A percentile compares a stretch with the other conserved stretches of the same genome.
phyloP scores from a whole-genome alignment of 495 filamentous ascomycete genomes.

The Penicillium silybi region DNA sequence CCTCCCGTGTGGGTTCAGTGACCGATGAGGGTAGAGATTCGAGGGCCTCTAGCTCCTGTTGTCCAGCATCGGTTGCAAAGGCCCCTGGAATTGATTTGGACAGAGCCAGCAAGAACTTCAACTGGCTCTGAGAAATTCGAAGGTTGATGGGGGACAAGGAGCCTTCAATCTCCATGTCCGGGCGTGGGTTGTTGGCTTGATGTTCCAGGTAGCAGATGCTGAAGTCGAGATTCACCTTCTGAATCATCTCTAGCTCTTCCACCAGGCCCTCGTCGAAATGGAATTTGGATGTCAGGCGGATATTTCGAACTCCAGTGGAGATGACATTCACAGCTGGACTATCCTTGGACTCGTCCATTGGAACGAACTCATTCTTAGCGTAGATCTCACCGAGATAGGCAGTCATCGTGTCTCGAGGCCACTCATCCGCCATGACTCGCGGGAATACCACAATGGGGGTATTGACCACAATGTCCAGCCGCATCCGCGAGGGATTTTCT shows the following conservation, averaged over 20 bases:
- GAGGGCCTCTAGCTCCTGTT: constrained; percentile 60
- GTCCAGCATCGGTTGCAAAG: constrained; percentile 73
- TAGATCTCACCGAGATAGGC: constrained; percentile 97
- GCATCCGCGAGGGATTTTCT: constrained; percentile 80
- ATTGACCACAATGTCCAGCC: constrained; percentile 88
- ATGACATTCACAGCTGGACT: constrained; percentile 82
- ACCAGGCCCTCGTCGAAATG: constrained; percentile 66
- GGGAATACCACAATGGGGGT: constrained; percentile 97
- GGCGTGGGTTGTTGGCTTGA: constrained; percentile 67
- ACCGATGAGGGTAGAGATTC: constrained; percentile 60
- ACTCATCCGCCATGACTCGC: constrained; percentile 56
- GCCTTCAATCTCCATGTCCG: constrained; percentile 88
- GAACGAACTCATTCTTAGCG: constrained; percentile 85
- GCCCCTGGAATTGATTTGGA: constrained; percentile 80
- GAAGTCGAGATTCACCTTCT: constrained; percentile 92
- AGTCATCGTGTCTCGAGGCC: constrained; percentile 76
- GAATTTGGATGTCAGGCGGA: constrained; percentile 84
- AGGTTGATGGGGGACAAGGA: constrained; percentile 90
- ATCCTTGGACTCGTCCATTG: constrained; percentile 67
- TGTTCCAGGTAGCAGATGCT: constrained; percentile 89
- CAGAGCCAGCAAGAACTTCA: constrained; percentile 82
- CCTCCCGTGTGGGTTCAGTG: constrained; percentile 42
- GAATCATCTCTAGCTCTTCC: constrained; percentile 92
- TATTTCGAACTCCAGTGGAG: constrained; percentile 85
- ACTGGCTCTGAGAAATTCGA: constrained; percentile 80